Conservation (phyloP, 2,329 filamentous ascomycete genomes). For the Colletotrichum tanaceti region DNA sequence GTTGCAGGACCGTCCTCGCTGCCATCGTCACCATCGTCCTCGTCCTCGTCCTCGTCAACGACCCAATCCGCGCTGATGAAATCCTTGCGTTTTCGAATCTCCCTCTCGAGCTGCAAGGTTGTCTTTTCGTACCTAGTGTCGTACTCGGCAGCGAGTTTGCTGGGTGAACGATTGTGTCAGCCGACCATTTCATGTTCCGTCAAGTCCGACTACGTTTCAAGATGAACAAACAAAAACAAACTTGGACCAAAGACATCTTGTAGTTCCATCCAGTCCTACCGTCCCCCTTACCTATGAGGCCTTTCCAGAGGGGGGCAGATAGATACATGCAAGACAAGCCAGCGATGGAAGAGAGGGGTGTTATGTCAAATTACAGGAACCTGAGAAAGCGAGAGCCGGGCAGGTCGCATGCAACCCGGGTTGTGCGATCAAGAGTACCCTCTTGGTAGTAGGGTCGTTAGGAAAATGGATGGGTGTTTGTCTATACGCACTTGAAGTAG, state of each 20-base stretch:
- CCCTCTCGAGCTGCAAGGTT: conserved; percentile 63
- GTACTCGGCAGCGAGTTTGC: conserved; percentile 65
- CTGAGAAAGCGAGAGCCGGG: conserved; percentile 15
- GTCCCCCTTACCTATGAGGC: no score
- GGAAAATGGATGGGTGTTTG: not conserved
- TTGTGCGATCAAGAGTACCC: not conserved
- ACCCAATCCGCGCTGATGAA: conserved; percentile 73
- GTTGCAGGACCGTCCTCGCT: conserved; percentile 23
- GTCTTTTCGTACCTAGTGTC: conserved; percentile 67
- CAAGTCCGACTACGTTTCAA: not conserved
- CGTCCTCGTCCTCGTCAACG: conserved; percentile 52
- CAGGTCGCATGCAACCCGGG: conserved; percentile 5
- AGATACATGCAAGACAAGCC: not conserved
- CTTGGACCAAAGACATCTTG: not conserved
- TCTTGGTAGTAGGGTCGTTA: not conserved
- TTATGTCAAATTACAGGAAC: conserved; percentile 32
- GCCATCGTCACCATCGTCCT: conserved; percentile 43
- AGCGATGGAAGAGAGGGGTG: not conserved
- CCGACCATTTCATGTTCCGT: not conserved
- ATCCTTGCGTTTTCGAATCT: conserved; percentile 63
- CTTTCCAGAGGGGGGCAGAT: no score
- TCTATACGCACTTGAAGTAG: conserved; percentile 39
- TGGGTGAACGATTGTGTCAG: conserved; percentile 44
- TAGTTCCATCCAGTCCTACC: not conserved
- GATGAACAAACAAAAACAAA: not conserved